Base-by-base conservation (phyloP, 495 filamentous ascomycete species). In the Neurospora africana region DNA sequence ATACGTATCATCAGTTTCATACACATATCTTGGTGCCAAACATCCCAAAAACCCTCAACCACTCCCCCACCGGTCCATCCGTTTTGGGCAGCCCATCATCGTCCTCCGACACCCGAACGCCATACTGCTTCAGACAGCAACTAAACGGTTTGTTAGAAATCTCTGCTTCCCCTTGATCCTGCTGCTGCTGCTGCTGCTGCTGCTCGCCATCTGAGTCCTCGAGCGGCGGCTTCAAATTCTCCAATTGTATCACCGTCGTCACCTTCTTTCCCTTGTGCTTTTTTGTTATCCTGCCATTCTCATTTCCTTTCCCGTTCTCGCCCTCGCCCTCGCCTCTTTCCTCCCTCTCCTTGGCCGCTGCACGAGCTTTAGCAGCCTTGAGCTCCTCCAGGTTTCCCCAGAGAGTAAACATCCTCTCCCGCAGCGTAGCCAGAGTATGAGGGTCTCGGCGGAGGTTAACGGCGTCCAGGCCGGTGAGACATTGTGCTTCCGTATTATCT, bases 321-420 rank as follows among this genome's bases (percentile, higher is more conserved):
- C 21, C 23, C 43, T 38, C 8, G 37, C 37, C 37, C 36, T 19
- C 19, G 47, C 17, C 35, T 69, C 41, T 44, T 19, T 44, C 35
- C 67, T 73, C 67, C 38, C 40, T 15, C 13, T 67, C 2, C 35
- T 41, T 44, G 33, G 17, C 35, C 3, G 17, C 36, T 33, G 23
- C 69, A 19, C 71, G 41, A 43, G 37, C 78, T 39, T 47, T 74
- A 69, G 36, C 68, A 33, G 35, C 72, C 76, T 91, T 92, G 65
- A 77, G 73, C 77, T 97, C 93, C 78, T 93, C 90, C 8, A 98
- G 86, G 72, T 96, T 86, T 4, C 95, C 95, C 94, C 95, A 98
- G 9, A 98, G 84, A 38, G 87, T 82, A 79, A 89, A 94, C 19
- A 97, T 86, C 76, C 89, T 90, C 76, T 97, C 88, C 44, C 86